These are phyloP conservation scores for Exobasidium rhododendri DNA, from an alignment of 1,284 basidiomycete species.

Conservation along the genomic window DNA sequence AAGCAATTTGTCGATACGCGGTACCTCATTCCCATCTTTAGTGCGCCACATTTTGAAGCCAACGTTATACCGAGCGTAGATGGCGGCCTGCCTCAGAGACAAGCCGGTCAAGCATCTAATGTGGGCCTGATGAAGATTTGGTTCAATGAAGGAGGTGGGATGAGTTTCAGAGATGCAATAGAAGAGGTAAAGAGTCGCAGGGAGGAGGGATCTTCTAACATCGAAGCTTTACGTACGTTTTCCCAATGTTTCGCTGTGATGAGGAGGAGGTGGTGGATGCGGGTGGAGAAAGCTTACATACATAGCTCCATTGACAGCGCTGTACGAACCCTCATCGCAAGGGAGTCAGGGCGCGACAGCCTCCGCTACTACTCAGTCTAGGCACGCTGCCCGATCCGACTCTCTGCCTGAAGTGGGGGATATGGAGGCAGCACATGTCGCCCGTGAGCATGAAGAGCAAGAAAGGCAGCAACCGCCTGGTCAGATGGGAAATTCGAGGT, in stretches of 20 bases:
- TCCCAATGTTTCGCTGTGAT: too few relatives aligned
- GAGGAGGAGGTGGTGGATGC: not conserved
- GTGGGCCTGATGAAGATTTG: constrained; percentile 40
- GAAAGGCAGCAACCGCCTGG: constrained; percentile 9
- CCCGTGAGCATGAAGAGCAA: constrained; percentile 11
- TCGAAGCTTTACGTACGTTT: constrained; percentile 35
- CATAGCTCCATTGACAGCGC: not conserved
- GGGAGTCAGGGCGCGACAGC: not conserved
- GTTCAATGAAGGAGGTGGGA: constrained; percentile 38
- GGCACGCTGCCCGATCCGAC: not conserved
- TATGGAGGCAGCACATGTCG: constrained; percentile 14
- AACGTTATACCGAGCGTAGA: constrained; percentile 31
- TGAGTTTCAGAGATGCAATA: constrained; percentile 35
- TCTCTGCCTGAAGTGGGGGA: constrained; percentile 1
- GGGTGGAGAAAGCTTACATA: not conserved
- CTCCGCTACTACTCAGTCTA: not conserved
- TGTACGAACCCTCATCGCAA: not conserved
- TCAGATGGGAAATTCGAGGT: not conserved
- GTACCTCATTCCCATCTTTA: constrained; percentile 43
- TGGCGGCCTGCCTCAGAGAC: constrained; percentile 32
- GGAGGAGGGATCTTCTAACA: constrained; percentile 20
- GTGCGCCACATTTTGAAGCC: constrained; percentile 37
- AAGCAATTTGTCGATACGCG: constrained; percentile 30
- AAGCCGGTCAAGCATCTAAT: constrained; percentile 17
- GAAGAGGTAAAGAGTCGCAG: constrained; percentile 21